Evolutionary conservation across 164 flowering plant genomes (phyloP).

Genomic region (Vitis cinerea): DNA sequence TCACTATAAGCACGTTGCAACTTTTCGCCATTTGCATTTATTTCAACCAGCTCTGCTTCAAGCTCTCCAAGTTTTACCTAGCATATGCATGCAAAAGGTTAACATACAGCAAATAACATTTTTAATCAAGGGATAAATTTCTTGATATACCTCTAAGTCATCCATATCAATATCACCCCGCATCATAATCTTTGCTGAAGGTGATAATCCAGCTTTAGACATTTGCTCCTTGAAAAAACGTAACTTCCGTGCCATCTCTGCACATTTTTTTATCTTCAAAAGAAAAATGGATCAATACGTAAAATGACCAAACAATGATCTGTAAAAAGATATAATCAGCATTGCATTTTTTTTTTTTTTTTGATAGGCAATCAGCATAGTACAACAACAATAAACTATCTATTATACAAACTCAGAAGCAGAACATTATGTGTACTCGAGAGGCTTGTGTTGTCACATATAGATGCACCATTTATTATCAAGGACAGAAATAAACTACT

Average conservation of each 20-base stretch:
- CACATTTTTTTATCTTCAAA: constrained; percentile 61
- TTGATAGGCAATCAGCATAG: too few species aligned
- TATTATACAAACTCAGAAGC: constrained; percentile 1
- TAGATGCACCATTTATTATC: too few species aligned
- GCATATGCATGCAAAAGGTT: not conserved
- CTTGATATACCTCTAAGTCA: constrained; percentile 54
- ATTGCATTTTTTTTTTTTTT: too few species aligned
- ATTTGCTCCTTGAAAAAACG: constrained; percentile 63
- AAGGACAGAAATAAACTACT: not conserved
- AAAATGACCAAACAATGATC: not conserved
- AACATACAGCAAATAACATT: not conserved
- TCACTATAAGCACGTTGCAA: constrained; percentile 83
- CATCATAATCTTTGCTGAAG: constrained; percentile 26
- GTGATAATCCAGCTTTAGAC: constrained; percentile 43
- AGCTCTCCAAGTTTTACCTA: constrained; percentile 93
- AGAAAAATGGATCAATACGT: not conserved
- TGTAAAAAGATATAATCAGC: too few species aligned
- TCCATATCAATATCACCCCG: constrained; percentile 38
- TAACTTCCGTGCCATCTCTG: constrained; percentile 70
- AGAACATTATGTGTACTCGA: not conserved
- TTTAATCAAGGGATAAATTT: not conserved
- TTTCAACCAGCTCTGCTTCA: constrained; percentile 90
- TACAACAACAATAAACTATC: not conserved
- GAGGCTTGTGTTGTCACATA: too few species aligned
- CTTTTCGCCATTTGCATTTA: constrained; percentile 84